These are phyloP conservation scores for Eucalyptus pauciflora DNA, from an alignment of 345 rosid species.

Conservation along the genomic window DNA sequence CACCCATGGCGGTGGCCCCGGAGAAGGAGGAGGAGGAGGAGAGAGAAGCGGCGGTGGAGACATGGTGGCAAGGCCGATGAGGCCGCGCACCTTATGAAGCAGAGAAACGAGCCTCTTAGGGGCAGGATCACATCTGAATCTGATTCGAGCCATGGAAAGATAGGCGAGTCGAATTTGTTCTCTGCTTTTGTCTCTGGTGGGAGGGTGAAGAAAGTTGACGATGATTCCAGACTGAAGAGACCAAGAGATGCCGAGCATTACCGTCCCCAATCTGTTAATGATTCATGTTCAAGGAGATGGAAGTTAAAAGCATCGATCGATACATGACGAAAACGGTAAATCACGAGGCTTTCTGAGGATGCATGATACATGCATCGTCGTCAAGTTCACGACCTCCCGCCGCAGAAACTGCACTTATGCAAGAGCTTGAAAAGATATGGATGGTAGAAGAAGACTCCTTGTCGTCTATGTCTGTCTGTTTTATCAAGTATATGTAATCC, in stretches of 20 bases:
- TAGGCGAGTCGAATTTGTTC: background rate
- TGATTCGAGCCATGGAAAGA: background rate
- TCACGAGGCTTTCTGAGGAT: background rate
- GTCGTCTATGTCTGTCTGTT: background rate
- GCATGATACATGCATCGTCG: background rate
- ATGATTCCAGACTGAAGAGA: background rate
- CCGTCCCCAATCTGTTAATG: background rate
- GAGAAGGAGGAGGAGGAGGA: constrained; percentile 1
- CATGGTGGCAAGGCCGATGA: constrained; percentile 7
- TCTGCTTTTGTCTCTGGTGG: background rate
- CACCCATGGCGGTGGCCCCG: constrained; percentile 26
- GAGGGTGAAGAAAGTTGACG: fast-evolving
- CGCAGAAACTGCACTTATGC: background rate
- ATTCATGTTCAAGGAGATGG: background rate
- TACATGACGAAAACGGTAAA: background rate
- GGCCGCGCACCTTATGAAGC: constrained; percentile 15
- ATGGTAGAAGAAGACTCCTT: background rate
- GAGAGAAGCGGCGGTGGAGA: background rate
- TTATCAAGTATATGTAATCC: background rate
- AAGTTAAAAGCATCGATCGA: background rate
- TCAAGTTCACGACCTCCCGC: background rate
- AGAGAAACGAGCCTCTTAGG: background rate
- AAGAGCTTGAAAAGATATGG: background rate
- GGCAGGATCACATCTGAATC: background rate
- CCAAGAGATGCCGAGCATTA: background rate